Conservation (phyloP, 805 yeast genomes). For the Ogataea dorogensis region DNA sequence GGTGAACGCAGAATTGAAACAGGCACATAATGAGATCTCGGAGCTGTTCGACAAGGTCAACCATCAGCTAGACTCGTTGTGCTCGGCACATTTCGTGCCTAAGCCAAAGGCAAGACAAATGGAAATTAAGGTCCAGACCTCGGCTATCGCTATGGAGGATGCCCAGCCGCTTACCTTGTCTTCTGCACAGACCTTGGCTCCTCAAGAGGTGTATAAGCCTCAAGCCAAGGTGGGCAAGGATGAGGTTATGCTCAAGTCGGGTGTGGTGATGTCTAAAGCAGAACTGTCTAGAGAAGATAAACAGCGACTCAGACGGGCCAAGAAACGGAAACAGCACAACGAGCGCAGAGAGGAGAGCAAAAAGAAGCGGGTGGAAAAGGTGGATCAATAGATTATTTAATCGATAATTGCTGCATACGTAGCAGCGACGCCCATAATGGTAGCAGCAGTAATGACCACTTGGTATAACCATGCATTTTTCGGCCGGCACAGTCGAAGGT, state of each 20-base stretch:
- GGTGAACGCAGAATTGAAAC: constrained; percentile 60
- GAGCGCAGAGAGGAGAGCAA: constrained; percentile 29
- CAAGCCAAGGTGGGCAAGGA: constrained; percentile 43
- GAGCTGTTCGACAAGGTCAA: constrained; percentile 60
- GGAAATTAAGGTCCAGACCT: constrained; percentile 77
- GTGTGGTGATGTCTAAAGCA: constrained; percentile 74
- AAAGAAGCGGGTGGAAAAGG: constrained; percentile 30
- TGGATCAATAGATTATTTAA: constrained; percentile 5
- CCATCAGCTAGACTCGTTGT: constrained; percentile 78
- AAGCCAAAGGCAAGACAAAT: constrained; percentile 79
- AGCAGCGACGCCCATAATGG: constrained; percentile 54
- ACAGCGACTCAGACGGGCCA: constrained; percentile 81
- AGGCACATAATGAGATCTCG: constrained; percentile 75
- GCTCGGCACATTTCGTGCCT: constrained; percentile 95
- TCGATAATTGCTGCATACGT: constrained; percentile 52
- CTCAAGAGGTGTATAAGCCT: constrained; percentile 82
- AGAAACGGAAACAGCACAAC: constrained; percentile 64
- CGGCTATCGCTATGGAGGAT: constrained; percentile 90
- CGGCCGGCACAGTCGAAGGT: constrained; percentile 57
- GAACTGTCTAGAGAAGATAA: constrained; percentile 84
- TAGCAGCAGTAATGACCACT: constrained; percentile 45
- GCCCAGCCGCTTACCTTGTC: constrained; percentile 89
- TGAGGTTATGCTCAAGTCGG: constrained; percentile 72
- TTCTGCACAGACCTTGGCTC: constrained; percentile 75
- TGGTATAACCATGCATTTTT: constrained; percentile 42